Evolutionary conservation across 148 eudicot species (phyloP).

Genomic region (Polygonum maritimum): DNA sequence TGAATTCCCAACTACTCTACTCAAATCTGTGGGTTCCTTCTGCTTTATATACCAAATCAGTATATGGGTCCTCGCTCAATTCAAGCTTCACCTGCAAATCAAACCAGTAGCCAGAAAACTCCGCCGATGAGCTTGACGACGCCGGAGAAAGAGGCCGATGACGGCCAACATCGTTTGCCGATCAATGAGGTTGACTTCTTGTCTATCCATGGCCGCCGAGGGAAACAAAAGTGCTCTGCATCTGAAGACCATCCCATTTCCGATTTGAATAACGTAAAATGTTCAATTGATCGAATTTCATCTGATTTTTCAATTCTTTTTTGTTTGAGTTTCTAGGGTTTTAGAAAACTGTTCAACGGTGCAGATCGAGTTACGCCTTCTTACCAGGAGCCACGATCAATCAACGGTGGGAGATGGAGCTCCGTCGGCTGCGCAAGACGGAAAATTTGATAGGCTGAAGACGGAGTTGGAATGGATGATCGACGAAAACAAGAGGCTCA

Average conservation of each 20-base stretch:
- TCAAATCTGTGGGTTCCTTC: background rate
- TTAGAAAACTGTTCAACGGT: background rate
- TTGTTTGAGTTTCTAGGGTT: background rate
- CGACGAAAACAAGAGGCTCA: slow-evolving; percentile 58
- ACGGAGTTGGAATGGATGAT: slow-evolving; percentile 53
- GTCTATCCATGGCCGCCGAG: background rate
- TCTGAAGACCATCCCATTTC: slow-evolving; percentile 11
- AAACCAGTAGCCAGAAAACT: background rate
- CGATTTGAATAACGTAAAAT: background rate
- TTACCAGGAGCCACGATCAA: slow-evolving; percentile 57
- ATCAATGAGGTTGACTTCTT: slow-evolving; percentile 6
- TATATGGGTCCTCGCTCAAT: background rate
- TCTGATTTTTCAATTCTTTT: background rate
- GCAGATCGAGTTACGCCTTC: slow-evolving; percentile 71
- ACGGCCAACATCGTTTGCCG: background rate
- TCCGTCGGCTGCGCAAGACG: slow-evolving; percentile 43
- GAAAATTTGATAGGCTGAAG: slow-evolving; percentile 35
- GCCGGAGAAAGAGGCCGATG: background rate
- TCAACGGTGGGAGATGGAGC: slow-evolving; percentile 54
- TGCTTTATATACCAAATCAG: background rate
- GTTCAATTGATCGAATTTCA: background rate
- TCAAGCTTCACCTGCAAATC: background rate
- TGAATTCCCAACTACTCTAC: background rate
- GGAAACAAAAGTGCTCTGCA: background rate
- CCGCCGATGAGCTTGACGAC: background rate